These are phyloP conservation scores for Ustilago tritici DNA, from an alignment of 1,284 basidiomycete genomes.

Conservation along the genomic window DNA sequence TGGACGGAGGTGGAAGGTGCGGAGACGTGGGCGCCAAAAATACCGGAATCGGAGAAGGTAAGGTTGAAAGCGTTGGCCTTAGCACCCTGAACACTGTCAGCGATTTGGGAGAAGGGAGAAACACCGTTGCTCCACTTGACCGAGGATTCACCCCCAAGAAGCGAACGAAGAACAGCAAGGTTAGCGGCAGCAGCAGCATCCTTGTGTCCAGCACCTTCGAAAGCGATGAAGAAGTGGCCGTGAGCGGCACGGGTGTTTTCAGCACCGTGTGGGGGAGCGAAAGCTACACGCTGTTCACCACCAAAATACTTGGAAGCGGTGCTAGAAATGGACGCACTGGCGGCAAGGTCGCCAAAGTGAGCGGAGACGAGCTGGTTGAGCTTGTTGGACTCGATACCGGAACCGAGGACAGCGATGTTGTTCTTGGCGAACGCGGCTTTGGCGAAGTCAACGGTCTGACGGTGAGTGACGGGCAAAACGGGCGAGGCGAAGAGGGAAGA, in stretches of 20 bases:
- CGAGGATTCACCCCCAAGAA: conserved; percentile 63
- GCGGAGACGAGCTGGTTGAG: conserved; percentile 58
- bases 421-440: conserved; percentile 61
- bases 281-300: conserved; percentile 65
- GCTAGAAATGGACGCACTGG: conserved; percentile 35
- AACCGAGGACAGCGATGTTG: conserved; percentile 67
- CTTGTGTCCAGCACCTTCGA: conserved; percentile 59
- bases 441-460: conserved; percentile 54
- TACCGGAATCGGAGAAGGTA: conserved; percentile 61
- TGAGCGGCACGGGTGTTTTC: conserved; percentile 52
- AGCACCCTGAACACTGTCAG: conserved; percentile 47
- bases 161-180: conserved; percentile 64
- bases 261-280: conserved; percentile 60
- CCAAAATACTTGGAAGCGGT: conserved; percentile 67
- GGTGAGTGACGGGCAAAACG: conserved; percentile 58
- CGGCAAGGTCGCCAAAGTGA: conserved; percentile 55
- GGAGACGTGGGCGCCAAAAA: conserved; percentile 65
- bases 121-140: conserved; percentile 67
- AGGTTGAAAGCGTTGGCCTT: conserved; percentile 65
- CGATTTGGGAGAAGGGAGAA: conserved; percentile 59
- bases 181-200: conserved; percentile 51
- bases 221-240: conserved; percentile 67
- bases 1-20: conserved; percentile 56
- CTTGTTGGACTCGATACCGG: conserved; percentile 58
- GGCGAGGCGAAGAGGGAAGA: conserved; percentile 67